Conservation (phyloP, 331 rosid species). For the Pyracantha coccinea region DNA sequence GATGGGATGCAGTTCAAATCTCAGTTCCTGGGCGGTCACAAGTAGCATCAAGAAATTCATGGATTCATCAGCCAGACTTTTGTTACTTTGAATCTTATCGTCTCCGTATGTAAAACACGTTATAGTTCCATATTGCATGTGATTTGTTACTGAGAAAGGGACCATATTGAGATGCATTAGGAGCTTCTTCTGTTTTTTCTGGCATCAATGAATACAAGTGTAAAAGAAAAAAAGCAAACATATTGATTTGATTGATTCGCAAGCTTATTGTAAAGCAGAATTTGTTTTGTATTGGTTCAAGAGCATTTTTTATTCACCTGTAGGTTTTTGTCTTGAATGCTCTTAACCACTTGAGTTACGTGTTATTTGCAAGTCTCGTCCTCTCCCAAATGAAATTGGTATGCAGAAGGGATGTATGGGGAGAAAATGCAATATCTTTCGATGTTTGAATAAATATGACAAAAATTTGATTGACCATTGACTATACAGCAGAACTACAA, state of each 20-base stretch:
- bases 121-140: background rate
- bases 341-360: too few relatives aligned
- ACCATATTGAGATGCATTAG: background rate
- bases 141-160: slow-evolving; percentile 1
- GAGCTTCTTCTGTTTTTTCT: slow-evolving; percentile 1
- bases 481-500: slow-evolving; percentile 51
- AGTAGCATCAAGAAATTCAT: slow-evolving; percentile 8
- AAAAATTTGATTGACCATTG: slow-evolving; percentile 23
- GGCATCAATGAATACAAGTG: background rate
- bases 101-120: background rate
- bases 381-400: background rate
- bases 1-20: slow-evolving; percentile 4
- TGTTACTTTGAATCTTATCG: background rate
- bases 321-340: too few relatives aligned
- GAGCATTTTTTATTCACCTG: too few relatives aligned
- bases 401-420: background rate
- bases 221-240: background rate
- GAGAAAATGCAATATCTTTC: background rate
- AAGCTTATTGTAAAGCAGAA: background rate
- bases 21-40: background rate
- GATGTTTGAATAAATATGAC: slow-evolving; percentile 18
- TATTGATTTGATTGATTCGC: background rate
- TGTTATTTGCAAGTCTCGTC: too few relatives aligned
- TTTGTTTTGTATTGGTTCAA: background rate
- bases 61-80: background rate